These are phyloP conservation scores for Saturnispora quitensis DNA, from an alignment of 805 yeast species.

Conservation along the genomic window DNA sequence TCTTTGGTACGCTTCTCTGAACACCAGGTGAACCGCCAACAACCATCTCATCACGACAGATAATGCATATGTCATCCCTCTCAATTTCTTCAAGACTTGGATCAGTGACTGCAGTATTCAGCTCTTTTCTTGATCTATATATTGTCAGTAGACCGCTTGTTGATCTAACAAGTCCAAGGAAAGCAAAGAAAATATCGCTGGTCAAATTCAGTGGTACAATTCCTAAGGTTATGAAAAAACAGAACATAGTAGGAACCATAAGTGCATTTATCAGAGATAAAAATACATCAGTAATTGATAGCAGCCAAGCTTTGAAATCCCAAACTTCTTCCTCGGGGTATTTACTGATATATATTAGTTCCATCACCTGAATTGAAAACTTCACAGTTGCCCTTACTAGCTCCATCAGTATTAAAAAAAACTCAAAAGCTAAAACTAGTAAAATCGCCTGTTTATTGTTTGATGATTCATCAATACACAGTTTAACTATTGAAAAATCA, in stretches of 20 bases:
- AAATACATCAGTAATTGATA: conserved; percentile 41
- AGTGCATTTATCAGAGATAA: conserved; percentile 28
- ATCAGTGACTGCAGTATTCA: conserved; percentile 53
- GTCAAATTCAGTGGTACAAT: conserved; percentile 26
- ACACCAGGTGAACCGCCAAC: conserved; percentile 25
- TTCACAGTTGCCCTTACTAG: conserved; percentile 38
- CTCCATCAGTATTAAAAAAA: conserved; percentile 53
- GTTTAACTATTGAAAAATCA: conserved; percentile 45
- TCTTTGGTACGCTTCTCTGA: conserved; percentile 55
- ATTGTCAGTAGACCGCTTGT: conserved; percentile 31
- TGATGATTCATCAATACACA: conserved; percentile 49
- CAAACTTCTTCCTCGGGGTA: conserved; percentile 54
- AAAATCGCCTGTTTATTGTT: conserved; percentile 46
- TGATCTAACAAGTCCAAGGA: conserved; percentile 25
- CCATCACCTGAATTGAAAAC: conserved; percentile 45
- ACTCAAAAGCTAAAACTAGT: conserved; percentile 68
- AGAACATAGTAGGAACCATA: conserved; percentile 28
- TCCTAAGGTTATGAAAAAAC: conserved; percentile 36
- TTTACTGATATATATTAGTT: conserved; percentile 37
- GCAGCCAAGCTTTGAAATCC: conserved; percentile 59
- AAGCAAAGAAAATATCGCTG: conserved; percentile 24
- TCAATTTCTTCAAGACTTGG: conserved; percentile 57
- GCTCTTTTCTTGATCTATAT: conserved; percentile 41
- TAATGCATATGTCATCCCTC: conserved; percentile 66
- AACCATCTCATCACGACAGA: conserved; percentile 86